Percentiles rank a stretch among this genome's conserved stretches.
phyloP scores from a whole-genome alignment of 768 basidiomycete genomes.

The Lyophyllum shimeji region DNA sequence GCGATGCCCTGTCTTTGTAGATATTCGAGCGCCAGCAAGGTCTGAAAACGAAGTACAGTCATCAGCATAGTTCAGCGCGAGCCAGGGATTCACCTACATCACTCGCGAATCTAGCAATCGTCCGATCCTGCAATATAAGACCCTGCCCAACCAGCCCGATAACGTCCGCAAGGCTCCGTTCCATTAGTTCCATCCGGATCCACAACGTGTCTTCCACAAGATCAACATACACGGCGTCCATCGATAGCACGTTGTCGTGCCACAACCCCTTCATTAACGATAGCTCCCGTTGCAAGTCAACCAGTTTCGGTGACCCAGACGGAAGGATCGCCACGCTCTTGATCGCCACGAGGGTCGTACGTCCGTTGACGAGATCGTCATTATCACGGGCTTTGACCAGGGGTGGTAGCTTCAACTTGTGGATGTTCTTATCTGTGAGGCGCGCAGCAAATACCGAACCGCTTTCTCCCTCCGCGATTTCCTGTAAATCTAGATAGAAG shows the following conservation, averaged over 20 bases:
- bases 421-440: slow-evolving; percentile 28
- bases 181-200: slow-evolving; percentile 92
- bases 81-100: slow-evolving; percentile 56
- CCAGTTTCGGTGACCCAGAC: slow-evolving; percentile 59
- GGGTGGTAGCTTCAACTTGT: slow-evolving; percentile 40
- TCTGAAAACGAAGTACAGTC: slow-evolving; percentile 34
- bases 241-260: slow-evolving; percentile 62
- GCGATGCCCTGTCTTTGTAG: slow-evolving; percentile 67
- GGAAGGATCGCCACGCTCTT: slow-evolving; percentile 68
- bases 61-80: slow-evolving; percentile 6
- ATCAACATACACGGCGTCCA: slow-evolving; percentile 74
- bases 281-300: slow-evolving; percentile 63
- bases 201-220: slow-evolving; percentile 67
- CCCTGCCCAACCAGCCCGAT: slow-evolving; percentile 63
- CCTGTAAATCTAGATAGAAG: slow-evolving; percentile 65
- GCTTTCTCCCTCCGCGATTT: slow-evolving; percentile 83
- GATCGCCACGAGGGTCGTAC: slow-evolving; percentile 62
- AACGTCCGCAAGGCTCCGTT: slow-evolving; percentile 82
- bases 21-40: slow-evolving; percentile 64
- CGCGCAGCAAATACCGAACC: slow-evolving; percentile 63
- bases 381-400: slow-evolving; percentile 36
- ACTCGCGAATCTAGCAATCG: slow-evolving; percentile 70
- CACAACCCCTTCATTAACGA: slow-evolving; percentile 52
- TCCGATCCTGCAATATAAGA: slow-evolving; percentile 62
- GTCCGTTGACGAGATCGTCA: slow-evolving; percentile 31